Conservation (phyloP, 179 eudicot species). For the Patellifolia procumbens region DNA sequence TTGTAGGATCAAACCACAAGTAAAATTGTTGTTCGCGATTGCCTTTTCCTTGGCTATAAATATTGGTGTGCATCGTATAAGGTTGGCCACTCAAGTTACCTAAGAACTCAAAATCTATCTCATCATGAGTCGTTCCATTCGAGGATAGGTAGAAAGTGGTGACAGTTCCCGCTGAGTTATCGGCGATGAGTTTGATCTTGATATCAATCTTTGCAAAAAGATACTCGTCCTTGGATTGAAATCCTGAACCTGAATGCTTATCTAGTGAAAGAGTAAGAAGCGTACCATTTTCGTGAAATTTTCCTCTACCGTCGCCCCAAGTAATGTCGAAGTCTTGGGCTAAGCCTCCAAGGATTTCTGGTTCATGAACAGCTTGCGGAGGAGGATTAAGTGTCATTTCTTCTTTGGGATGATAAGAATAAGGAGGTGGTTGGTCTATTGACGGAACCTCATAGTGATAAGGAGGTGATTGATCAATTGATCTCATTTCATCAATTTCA, state of each 20-base stretch:
- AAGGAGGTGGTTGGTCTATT: background rate
- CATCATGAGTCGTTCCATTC: conserved; percentile 32
- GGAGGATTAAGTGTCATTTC: conserved; percentile 4
- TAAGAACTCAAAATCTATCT: conserved; percentile 46
- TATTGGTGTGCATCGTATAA: conserved; percentile 40
- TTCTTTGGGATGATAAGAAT: background rate
- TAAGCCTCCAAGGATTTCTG: conserved; percentile 27
- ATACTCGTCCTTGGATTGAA: conserved; percentile 32
- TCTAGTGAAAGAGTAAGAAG: conserved; percentile 35
- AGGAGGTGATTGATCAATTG: conserved; percentile 6
- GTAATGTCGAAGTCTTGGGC: conserved; percentile 27
- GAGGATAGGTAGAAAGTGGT: conserved; percentile 39
- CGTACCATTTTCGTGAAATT: conserved; percentile 33
- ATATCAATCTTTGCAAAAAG: conserved; percentile 36
- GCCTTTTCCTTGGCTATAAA: conserved; percentile 38
- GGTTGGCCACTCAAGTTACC: conserved; percentile 42
- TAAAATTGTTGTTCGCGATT: conserved; percentile 43
- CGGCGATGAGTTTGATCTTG: conserved; percentile 29
- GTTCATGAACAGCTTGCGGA: background rate
- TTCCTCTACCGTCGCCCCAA: conserved; percentile 35
- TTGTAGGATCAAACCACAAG: conserved; percentile 44
- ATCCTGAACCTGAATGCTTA: conserved; percentile 36
- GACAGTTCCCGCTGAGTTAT: conserved; percentile 39
- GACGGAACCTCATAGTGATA: background rate
- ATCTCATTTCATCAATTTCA: conserved; percentile 6